phyloP scores from a whole-genome alignment of 2,329 filamentous ascomycete species.

The Diaporthe vaccinii region DNA sequence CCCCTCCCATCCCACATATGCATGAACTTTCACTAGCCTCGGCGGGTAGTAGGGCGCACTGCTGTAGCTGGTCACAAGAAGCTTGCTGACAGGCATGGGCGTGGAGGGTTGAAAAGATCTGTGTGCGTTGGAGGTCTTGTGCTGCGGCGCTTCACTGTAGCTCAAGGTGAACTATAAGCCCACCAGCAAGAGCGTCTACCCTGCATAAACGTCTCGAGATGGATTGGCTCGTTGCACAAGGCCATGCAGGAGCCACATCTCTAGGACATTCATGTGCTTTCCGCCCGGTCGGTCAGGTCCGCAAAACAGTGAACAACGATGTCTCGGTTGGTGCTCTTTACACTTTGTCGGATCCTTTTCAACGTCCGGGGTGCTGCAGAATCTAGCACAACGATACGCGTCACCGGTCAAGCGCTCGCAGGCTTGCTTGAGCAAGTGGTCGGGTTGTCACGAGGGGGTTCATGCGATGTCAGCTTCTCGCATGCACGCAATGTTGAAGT shows the following conservation, averaged over 20 bases:
- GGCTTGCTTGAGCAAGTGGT: not conserved
- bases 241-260: slow-evolving; percentile 20
- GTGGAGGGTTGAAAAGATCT: not conserved
- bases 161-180: not conserved
- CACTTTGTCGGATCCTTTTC: not conserved
- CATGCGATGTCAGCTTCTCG: not conserved
- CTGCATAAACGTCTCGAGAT: slow-evolving; percentile 18
- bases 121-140: slow-evolving; percentile 4
- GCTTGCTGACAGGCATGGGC: not conserved
- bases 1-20: slow-evolving; percentile 39
- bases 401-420: not conserved
- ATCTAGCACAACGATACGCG: not conserved
- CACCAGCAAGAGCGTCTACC: slow-evolving; percentile 6
- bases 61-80: slow-evolving; percentile 34
- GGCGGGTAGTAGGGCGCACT: slow-evolving; percentile 47
- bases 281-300: slow-evolving; percentile 18
- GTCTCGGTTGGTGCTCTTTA: not conserved
- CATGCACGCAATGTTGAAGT: not conserved
- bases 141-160: not conserved
- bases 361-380: not conserved
- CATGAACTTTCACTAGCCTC: slow-evolving; percentile 46
- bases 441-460: not conserved
- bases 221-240: slow-evolving; percentile 24
- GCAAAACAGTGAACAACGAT: not conserved
- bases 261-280: slow-evolving; percentile 4